These are phyloP conservation scores for Lasiodiplodia citricola DNA, from an alignment of 2,329 filamentous ascomycete genomes.

Conservation along the genomic window DNA sequence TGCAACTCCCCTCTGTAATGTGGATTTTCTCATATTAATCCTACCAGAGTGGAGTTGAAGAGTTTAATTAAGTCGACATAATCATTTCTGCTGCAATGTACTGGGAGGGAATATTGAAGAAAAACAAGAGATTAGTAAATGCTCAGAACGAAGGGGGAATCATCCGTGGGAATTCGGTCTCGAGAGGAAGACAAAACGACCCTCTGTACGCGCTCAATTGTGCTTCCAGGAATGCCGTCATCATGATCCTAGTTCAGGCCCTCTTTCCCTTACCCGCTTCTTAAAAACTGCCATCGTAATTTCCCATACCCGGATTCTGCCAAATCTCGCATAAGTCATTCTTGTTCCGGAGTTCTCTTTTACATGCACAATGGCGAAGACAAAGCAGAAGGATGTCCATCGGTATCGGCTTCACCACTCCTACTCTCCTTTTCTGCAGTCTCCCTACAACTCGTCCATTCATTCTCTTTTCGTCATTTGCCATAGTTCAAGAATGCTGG, in stretches of 20 bases:
- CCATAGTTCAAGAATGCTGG: not conserved
- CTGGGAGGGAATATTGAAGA: not conserved
- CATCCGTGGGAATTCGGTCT: not conserved
- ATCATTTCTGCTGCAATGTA: not conserved
- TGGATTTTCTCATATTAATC: not conserved
- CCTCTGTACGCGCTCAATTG: not conserved
- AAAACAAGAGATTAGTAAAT: not conserved
- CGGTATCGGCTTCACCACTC: not conserved
- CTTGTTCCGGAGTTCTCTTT: not conserved
- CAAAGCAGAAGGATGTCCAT: not conserved
- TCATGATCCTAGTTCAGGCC: not conserved
- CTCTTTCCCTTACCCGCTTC: not conserved
- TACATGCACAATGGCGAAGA: not conserved
- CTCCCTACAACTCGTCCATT: not conserved
- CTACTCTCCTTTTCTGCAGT: not conserved
- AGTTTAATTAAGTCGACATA: not conserved
- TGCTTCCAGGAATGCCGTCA: not conserved
- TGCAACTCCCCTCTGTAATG: too few species aligned
- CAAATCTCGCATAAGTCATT: not conserved
- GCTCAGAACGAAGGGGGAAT: conserved; percentile 18
- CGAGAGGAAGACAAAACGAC: not conserved
- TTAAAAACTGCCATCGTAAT: not conserved
- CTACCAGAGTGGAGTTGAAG: not conserved
- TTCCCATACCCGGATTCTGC: not conserved
- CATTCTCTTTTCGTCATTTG: not conserved